Evolutionary conservation across 192 early-diverging fungal genomes (phyloP), one percentile per base, ranked within the genome.

Genomic region (Funneliformis geosporum): DNA sequence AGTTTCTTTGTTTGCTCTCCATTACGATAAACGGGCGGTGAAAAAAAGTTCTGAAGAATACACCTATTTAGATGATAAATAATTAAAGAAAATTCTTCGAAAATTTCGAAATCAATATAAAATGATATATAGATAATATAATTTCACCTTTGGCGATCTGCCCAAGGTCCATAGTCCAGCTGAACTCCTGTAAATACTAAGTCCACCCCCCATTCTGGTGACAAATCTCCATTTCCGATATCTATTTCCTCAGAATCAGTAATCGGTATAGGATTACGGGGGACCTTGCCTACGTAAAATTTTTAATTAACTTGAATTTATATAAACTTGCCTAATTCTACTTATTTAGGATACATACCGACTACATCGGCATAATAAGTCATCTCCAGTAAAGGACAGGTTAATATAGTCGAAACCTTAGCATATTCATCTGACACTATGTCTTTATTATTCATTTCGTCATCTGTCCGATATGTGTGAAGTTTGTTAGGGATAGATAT

Each of bases 111-210:
- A 16, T 16, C 8, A 68, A 16, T 21, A 2, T 33, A 7, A 11
- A 44, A 43, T 11, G 4, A 69, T 10, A 4, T 9, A n/a, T 10
- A 69, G 42, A 12, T 12, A 16, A 61, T 10, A 60, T 42, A 62
- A 40, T 18, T 14, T 25, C 79, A 88, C 88, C 93, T 84, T 72
- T 95, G 94, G 28, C 92, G 86, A 81, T 94, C 92, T 14, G 92
- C 87, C 94, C 94, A 95, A 18, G 94, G 94, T 2, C 94, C 94
- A 74, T 95, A 95, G 55, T 91, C 87, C 0, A 94, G 71, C 8
- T 87, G 83, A 7, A 85, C 91, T 79, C 91, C 87, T 40, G 81
- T 75, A 50, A 91, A 77, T 42, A 82, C 81, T 25, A 95, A n/a
- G 4, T 91, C 88, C 5, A 92, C 75, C 5, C 90, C 90, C 92